Evolutionary conservation across 2,329 filamentous ascomycete genomes (phyloP), one percentile per base, ranked within the genome.

Genomic region (Colletotrichum costaricense): DNA sequence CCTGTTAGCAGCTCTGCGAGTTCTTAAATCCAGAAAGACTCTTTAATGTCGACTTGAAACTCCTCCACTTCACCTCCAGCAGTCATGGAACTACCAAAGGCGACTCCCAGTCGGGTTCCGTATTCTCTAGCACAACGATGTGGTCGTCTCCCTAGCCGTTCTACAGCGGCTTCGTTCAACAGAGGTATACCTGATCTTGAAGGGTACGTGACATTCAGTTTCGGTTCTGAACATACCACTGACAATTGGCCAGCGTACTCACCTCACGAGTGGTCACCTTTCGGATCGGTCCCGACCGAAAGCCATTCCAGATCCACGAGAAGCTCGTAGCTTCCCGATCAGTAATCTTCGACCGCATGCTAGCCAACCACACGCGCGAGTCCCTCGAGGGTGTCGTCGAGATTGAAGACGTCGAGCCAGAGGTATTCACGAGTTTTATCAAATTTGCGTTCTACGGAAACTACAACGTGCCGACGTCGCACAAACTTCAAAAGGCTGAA

Each of bases 251-350:
- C 30, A 70, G 68, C 0, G 38, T 70, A 2, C 57, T 67, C 19
- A 57, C 56, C 8, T 71, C 69, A 2, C 46, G 56, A 2, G 33
- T 52, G 4, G 28, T 72, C 38, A 63, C 52, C 0, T 68, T 72
- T 11, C 7, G 62, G 2, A 14, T 72, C 2, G 64, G 64, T 1
- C 49, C 33, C 2, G 38, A 42, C 5, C 56, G n/a, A 9, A 63
- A 22, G 22, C 6, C 26, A 3, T 72, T 72, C 14, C 14, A 46
- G 12, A 30, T 72, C 19, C 52, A 72, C 11, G 69, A 72, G 14
- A 52, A 63, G 22, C 57, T 72, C 1, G 22, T 72, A 1, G 19
- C 19, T 2, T 22, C 19, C 4, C n/a, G 24, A 19, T 72, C 64
- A 1, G 14, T n/a, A 8, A 22, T 42, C 16, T 19, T 72, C 16